Evolutionary conservation across 179 eudicot genomes (phyloP).

Genomic region (Vitellaria paradoxa): DNA sequence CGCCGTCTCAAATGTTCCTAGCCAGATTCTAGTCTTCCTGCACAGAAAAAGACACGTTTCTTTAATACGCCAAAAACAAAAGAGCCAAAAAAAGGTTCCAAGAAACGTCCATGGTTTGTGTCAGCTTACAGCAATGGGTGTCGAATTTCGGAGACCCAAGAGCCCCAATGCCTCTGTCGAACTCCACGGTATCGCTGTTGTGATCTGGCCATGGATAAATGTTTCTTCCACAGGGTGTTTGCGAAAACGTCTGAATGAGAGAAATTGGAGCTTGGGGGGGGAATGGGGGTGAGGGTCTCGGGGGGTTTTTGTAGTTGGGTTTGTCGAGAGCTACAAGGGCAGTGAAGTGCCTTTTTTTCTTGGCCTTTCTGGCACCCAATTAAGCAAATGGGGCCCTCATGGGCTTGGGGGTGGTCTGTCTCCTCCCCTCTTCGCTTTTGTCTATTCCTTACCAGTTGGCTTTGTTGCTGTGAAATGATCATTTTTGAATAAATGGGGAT

Average conservation of each 20-base stretch:
- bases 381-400: constrained; percentile 1
- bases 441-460: background rate
- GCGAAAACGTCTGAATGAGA: constrained; percentile 2
- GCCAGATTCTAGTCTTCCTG: constrained; percentile 51
- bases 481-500: constrained; percentile 3
- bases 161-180: constrained; percentile 52
- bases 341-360: background rate
- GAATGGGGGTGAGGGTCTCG: background rate
- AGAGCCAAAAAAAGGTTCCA: background rate
- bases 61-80: background rate
- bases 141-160: constrained; percentile 54
- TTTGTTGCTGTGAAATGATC: background rate
- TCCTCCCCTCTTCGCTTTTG: background rate
- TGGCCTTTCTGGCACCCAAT: constrained; percentile 2
- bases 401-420: background rate
- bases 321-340: background rate
- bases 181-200: constrained; percentile 45
- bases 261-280: background rate
- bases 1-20: constrained; percentile 20
- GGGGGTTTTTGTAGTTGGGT: constrained; percentile 30
- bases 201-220: constrained; percentile 34
- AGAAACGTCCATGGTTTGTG: no score
- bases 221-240: background rate
- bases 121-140: constrained; percentile 21
- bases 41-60: constrained; percentile 3